A percentile compares a stretch with the other conserved stretches of the same genome.
Conservation (phyloP, 352 stramenopile genomes). For the Globisporangium iwayamae region DNA sequence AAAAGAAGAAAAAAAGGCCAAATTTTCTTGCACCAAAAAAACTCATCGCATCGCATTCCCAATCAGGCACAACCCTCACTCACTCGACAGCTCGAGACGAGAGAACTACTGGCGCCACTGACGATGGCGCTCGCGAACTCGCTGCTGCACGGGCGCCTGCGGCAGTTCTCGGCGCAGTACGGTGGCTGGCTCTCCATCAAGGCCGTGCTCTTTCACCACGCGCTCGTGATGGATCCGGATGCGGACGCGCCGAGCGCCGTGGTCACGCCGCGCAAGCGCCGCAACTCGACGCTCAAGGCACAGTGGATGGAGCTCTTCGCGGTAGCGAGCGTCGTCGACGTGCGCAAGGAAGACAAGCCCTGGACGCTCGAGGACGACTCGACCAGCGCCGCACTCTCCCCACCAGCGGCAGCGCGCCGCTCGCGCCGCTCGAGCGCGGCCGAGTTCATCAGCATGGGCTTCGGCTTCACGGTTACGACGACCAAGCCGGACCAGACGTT, state of each 20-base stretch:
- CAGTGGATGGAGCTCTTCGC: conserved; percentile 49
- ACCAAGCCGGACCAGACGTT: conserved; percentile 25
- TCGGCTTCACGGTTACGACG: conserved; percentile 37
- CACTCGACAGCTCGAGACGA: no score
- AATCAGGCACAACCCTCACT: neutral
- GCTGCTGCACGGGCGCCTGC: conserved; percentile 35
- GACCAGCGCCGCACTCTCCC: conserved; percentile 7
- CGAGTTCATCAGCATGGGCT: conserved; percentile 23
- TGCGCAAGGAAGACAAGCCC: conserved; percentile 29
- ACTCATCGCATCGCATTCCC: neutral
- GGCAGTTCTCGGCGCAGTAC: conserved; percentile 52
- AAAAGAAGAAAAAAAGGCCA: no score
- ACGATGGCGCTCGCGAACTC: conserved; percentile 30
- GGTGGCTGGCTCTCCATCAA: conserved; percentile 45
- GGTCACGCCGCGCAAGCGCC: conserved; percentile 38
- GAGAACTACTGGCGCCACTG: neutral
- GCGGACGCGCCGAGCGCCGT: conserved; percentile 22
- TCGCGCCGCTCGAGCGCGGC: conserved; percentile 17
- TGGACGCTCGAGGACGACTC: conserved; percentile 19
- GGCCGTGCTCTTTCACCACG: conserved; percentile 41
- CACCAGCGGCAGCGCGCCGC: conserved; percentile 13
- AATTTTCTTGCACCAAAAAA: no score
- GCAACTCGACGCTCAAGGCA: conserved; percentile 34
- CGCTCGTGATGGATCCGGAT: conserved; percentile 50
- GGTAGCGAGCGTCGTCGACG: conserved; percentile 25